Base-by-base conservation (phyloP, 2,329 filamentous ascomycete genomes). In the Cordyceps javanica region DNA sequence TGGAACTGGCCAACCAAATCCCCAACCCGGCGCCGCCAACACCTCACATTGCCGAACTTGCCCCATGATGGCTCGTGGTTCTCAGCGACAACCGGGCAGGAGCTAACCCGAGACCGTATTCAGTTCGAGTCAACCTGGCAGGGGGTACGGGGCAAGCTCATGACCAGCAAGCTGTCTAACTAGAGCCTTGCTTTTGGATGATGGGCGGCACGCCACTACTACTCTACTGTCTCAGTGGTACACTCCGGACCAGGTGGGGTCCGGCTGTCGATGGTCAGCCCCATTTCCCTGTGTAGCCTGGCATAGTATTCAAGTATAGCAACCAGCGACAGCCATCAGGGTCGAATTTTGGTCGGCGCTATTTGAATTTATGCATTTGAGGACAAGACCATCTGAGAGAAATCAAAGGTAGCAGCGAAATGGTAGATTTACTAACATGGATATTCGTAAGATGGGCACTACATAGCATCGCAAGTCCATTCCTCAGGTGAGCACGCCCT, bases 101-200 rank as follows among this genome's bases (percentile, higher is more conserved):
- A 55, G 23, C 53, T 39, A 55, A n/a, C 53, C 53, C 53, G 42
- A 32, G 42, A 41, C 25, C 42, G 34, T 48, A 45, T 16, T 13
- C 19, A 23, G 19, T 5, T 8, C 5, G 9, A 21, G 2, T n/a
- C 21, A 19, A 32, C 13, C 38, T 44, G 50, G 7, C 41, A 45
- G 41, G 41, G 52, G 41, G 14, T 21, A 16, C 51, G 51, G 41
- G 21, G 38, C 38, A 54, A n/a, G 10, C 13, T 44, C 19, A 34
- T 49, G 23, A 10, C 23, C 13, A 26, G 19, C 23, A 8, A 11
- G 3, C 13, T 28, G 16, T 26, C 23, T n/a, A 5, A 3, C n/a
- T 14, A 26, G 2, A 54, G 13, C 26, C 38, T 25, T 7, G 50
- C 28, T 25, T 46, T 16, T 19, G 14, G 41, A n/a, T 41, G 32